phyloP scores from a whole-genome alignment of 352 stramenopile genomes.

The Globisporangium uncinulatum region DNA sequence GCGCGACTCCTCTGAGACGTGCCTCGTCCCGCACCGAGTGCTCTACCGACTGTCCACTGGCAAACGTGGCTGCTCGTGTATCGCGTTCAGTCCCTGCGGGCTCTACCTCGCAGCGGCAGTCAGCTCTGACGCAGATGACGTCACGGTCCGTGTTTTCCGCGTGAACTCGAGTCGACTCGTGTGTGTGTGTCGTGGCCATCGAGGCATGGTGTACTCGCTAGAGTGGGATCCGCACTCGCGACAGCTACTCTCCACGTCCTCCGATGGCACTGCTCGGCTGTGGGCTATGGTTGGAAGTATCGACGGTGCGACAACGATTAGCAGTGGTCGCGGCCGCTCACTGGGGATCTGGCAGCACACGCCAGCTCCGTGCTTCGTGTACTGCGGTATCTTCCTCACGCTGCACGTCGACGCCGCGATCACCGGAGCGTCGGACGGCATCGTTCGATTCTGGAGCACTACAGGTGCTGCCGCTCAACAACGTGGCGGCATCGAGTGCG shows the following conservation, averaged over 20 bases:
- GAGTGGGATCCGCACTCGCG: slow-evolving; percentile 31
- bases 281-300: slow-evolving; percentile 24
- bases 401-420: slow-evolving; percentile 24
- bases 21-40: slow-evolving; percentile 50
- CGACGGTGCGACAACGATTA: background rate
- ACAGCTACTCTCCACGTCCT: slow-evolving; percentile 48
- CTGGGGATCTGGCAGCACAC: slow-evolving; percentile 44
- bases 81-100: slow-evolving; percentile 60
- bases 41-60: slow-evolving; percentile 47
- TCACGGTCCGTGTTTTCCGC: slow-evolving; percentile 40
- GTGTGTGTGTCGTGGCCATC: slow-evolving; percentile 34
- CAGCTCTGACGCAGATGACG: slow-evolving; percentile 25
- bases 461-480: background rate
- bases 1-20: slow-evolving; percentile 29
- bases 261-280: slow-evolving; percentile 42
- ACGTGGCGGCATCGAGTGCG: background rate
- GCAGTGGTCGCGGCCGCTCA: background rate
- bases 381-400: slow-evolving; percentile 50
- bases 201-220: slow-evolving; percentile 53
- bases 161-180: slow-evolving; percentile 33
- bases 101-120: slow-evolving; percentile 44
- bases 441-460: slow-evolving; percentile 32
- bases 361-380: slow-evolving; percentile 51
- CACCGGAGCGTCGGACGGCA: slow-evolving; percentile 47
- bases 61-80: slow-evolving; percentile 44